Evolutionary conservation across 768 basidiomycete species (phyloP), one percentile per base, ranked within the genome.

Genomic region (Suillus tomentosus): DNA sequence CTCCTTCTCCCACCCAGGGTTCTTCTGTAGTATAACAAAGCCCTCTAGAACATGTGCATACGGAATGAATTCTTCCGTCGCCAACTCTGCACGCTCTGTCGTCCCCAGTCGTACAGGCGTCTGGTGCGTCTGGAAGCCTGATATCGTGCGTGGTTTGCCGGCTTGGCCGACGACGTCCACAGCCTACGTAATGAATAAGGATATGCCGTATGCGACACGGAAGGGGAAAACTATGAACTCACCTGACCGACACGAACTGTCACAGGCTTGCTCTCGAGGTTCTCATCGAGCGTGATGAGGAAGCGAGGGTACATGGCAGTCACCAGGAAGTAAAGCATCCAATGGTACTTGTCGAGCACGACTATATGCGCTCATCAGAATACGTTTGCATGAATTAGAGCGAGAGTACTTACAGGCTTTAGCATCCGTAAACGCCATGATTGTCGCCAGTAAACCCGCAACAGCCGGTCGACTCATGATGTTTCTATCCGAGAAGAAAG

Each of bases 291-390:
- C 0, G 96, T 97, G 76, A 99, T 98, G 72, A 99, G 79, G 91
- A 99, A 98, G 63, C 96, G 89, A 42, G 97, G 97, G 79, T 94
- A 96, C 97, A 99, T 99, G 64, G 95, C 92, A 2, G 95, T 90
- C 7, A 89, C 89, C 36, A 99, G 85, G 85, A 96, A 95, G 81
- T 93, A 99, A 63, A 99, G 79, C 95, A 98, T 97, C 97, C 97
- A 99, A 78, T 99, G 97, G 68, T 93, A 91, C 76, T 90, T 96
- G 74, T 96, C 94, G 19, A 99, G 85, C 2, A 99, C 81, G 74
- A 99, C 96, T 97, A 65, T 19, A n/a, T 66, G 5, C 22, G 47
- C 57, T 60, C 14, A 62, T 37, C 39, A 45, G 54, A 34, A 57
- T 11, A 2, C 10, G 9, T 5, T 6, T 17, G 36, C 6, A 45